Evolutionary conservation across 116 monocot genomes (phyloP).

Genomic region (Trichopus zeylanicus): DNA sequence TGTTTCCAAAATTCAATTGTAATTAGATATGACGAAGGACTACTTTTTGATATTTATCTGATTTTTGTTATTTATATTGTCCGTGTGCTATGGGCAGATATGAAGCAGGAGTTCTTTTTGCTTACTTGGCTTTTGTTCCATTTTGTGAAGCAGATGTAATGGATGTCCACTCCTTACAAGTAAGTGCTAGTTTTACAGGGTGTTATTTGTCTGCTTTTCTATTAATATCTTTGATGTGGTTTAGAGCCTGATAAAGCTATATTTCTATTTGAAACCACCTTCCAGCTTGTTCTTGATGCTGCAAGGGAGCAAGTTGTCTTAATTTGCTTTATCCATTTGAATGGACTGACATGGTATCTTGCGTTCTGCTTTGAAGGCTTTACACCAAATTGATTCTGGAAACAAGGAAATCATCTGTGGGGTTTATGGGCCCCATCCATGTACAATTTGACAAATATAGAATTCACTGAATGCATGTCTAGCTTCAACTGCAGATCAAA

Average conservation of each 20-base stretch:
- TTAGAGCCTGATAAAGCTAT: slow-evolving; percentile 3
- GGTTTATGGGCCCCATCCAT: too few relatives aligned
- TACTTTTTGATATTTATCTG: not conserved
- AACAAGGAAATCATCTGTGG: too few relatives aligned
- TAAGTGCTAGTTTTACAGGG: too few relatives aligned
- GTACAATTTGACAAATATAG: too few relatives aligned
- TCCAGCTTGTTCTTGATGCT: slow-evolving; percentile 79
- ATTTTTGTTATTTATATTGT: not conserved
- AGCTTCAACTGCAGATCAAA: too few relatives aligned
- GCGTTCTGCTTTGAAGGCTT: too few relatives aligned
- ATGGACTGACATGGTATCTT: too few relatives aligned
- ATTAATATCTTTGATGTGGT: not conserved
- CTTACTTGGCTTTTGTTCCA: not conserved
- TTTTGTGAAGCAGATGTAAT: too few relatives aligned
- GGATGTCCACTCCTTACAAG: not conserved
- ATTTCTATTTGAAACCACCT: slow-evolving; percentile 55
- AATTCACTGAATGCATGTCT: too few relatives aligned
- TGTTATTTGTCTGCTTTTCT: not conserved
- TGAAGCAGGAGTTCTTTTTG: slow-evolving; percentile 82
- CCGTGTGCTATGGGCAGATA: slow-evolving; percentile 39
- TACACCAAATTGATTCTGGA: too few relatives aligned
- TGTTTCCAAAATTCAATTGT: too few relatives aligned
- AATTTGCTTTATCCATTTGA: not conserved
- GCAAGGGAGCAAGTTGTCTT: slow-evolving; percentile 96
- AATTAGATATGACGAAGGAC: not conserved